A percentile compares a stretch with the other conserved stretches of the same genome.
Conservation (phyloP, 495 filamentous ascomycete genomes). For the Aspergillus nidulans region DNA sequence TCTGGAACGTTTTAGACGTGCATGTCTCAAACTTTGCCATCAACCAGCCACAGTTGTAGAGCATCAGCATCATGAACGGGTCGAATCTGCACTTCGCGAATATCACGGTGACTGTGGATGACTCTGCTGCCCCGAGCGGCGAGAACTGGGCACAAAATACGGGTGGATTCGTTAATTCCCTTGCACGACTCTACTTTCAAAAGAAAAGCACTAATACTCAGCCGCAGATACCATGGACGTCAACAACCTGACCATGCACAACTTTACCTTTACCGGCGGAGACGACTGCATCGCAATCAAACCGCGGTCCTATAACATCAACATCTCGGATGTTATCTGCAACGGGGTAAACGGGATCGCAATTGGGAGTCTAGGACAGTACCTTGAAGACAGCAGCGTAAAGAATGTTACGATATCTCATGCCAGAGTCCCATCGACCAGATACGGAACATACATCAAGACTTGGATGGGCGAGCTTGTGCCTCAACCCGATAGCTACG, state of each 20-base stretch:
- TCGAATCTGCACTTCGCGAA: constrained; percentile 52
- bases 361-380: constrained; percentile 54
- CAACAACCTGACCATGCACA: constrained; percentile 46
- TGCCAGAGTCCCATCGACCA: constrained; percentile 37
- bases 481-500: constrained; percentile 38
- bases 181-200: background rate
- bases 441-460: constrained; percentile 53
- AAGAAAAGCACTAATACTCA: no score
- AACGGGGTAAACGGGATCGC: constrained; percentile 53
- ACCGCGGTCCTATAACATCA: constrained; percentile 50
- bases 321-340: constrained; percentile 49
- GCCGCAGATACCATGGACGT: constrained; percentile 51
- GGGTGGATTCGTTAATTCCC: constrained; percentile 51
- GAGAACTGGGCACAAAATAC: constrained; percentile 58
- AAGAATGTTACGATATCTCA: constrained; percentile 43
- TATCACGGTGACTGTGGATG: constrained; percentile 47
- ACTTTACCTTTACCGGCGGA: constrained; percentile 55
- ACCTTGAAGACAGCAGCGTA: constrained; percentile 51
- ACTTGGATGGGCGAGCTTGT: constrained; percentile 51
- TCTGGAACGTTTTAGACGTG: constrained; percentile 55
- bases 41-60: constrained; percentile 52
- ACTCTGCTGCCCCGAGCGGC: constrained; percentile 46
- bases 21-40: constrained; percentile 50
- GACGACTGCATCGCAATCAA: constrained; percentile 59
- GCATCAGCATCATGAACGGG: constrained; percentile 56